Evolutionary conservation across 192 early-diverging fungal species (phyloP), one percentile per base, ranked within the genome.

Genomic region (Backusella parvicylindrica): DNA sequence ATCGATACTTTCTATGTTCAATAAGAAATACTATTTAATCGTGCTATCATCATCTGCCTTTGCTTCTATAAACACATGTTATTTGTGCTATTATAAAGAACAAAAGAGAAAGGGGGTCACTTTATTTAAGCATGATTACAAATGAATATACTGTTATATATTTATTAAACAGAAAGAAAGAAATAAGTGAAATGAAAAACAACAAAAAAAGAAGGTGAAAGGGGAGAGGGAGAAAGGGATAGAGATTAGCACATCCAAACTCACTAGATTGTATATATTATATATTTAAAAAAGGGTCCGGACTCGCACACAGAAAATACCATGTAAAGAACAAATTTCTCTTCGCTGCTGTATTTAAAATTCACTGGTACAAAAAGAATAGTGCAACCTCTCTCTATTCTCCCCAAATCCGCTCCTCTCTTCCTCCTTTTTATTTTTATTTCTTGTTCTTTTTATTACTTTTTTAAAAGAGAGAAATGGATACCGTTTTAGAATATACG

Each of bases 401-500:
- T 21, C 18, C 12, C 53, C 23, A 56, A 56, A 56, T 56, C 53
- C 53, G 53, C 53, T 26, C 23, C 21, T 1, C 9, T 2, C 21
- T 53, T 50, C n/a, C 49, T 23, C 49, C 21, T 56, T 3, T 3
- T 56, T 53, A 23, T 7, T 11, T 12, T 26, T 56, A 2, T 23
- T 28, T 60, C 3, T 60, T 56, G 16, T 6, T 47, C 7, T 1
- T 56, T 28, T 56, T 56, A 1, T 28, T 56, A n/a, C 12, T 56
- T 56, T 5, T 23, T 9, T n/a, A 5, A 60, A 26, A 12, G 7
- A 28, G 8, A 28, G n/a, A 26, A 28, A 94, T 94, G 92, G 92
- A 94, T 73, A 74, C 85, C 38, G 81, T 90, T 43, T 83, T 94
- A 72, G 84, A 88, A 15, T 77, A 82, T 31, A 72, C 88, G 64